Base-by-base conservation (phyloP, 176 grass and related monocot genomes). In the Oropetium thomaeum region DNA sequence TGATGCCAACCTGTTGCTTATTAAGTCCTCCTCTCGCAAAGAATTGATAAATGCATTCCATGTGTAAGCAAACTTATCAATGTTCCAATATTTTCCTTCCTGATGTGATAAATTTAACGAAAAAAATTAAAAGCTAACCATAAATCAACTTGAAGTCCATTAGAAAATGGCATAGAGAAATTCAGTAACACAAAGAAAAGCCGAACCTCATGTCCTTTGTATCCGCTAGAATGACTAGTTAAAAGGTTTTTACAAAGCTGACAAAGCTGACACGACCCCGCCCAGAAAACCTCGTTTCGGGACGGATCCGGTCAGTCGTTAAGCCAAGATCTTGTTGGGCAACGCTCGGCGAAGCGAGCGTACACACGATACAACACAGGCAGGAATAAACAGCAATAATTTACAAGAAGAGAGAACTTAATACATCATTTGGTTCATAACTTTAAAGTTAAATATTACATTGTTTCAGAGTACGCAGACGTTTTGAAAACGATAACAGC, bases 21-120 rank as follows among this genome's bases (percentile, higher is more conserved):
- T 63, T 70, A 99, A 90, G 82, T 99, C 96, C 82, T 99, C 96
- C 1, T 90, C 79, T 69, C 96, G 67, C 79, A 98, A 83, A 86
- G 91, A 98, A 10, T 0, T 17, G 51, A 98, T 95, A 75, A 98
- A 92, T 70, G 65, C 82, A 92, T 98, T 98, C 96, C 96, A 98
- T 84, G 92, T 74, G 23, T 33, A 10, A 62, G 96, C 89, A 70
- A 98, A 98, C 40, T 82, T 88, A 16, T 78, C 62, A 54, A 88
- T 81, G 29, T 73, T 62, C 14, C 16, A 49, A 48, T 54, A 33
- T 26, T 58, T 62, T 25, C 88, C 82, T 15, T 84, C 91, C 96
- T 95, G 84, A 16, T 76, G 31, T 32, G 67, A 77, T 79, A 57
- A 1, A 53, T 78, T 53, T 28, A 27, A 83, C 44, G 0, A 5